Evolutionary conservation across 441 rosid species (phyloP).

Genomic region (Bruguiera hainesii): DNA sequence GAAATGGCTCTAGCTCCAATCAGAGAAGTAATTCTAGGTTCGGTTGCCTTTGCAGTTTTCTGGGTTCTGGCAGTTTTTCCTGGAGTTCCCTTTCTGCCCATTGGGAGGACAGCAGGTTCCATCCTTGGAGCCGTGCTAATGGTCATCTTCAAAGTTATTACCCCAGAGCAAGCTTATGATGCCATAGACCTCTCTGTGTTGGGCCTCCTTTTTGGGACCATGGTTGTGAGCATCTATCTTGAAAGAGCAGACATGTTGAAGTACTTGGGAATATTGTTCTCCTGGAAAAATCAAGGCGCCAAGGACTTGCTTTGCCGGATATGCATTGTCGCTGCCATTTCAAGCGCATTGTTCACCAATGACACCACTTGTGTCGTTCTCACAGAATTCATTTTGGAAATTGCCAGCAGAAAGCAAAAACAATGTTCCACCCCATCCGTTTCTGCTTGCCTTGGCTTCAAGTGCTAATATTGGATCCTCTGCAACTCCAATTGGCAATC

Average conservation of each 20-base stretch:
- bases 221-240: slow-evolving; percentile 2
- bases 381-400: background rate
- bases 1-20: slow-evolving; percentile 49
- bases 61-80: slow-evolving; percentile 82
- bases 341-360: slow-evolving; percentile 1
- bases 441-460: slow-evolving; percentile 26
- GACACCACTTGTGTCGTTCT: background rate
- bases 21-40: slow-evolving; percentile 47
- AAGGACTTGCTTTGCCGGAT: background rate
- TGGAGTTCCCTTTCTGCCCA: slow-evolving; percentile 56
- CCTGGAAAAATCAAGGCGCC: background rate
- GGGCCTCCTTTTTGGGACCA: background rate
- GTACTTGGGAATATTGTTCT: background rate
- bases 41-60: slow-evolving; percentile 56
- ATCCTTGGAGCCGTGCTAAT: background rate
- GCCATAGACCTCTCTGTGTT: background rate
- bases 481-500: slow-evolving; percentile 46
- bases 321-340: background rate
- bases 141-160: background rate
- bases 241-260: background rate
- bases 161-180: background rate
- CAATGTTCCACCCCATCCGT: background rate
- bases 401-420: background rate
- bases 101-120: slow-evolving; percentile 83
- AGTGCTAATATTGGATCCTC: slow-evolving; percentile 42